These are phyloP conservation scores for Phytophthora vignae DNA, from an alignment of 352 stramenopile species.

Conservation along the genomic window DNA sequence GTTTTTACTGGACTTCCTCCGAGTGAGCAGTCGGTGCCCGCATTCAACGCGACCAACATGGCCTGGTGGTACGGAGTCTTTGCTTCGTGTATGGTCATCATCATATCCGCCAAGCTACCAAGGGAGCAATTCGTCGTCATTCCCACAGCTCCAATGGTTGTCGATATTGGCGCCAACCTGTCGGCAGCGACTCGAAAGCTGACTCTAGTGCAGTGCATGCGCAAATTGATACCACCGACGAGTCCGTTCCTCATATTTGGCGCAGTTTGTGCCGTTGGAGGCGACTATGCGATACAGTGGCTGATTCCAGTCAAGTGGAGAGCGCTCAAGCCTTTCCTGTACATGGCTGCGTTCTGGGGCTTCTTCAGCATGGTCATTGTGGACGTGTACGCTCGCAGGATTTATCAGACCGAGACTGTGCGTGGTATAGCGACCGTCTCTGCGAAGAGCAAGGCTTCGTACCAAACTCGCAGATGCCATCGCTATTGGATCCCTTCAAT, in stretches of 20 bases:
- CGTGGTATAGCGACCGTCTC: slow-evolving; percentile 4
- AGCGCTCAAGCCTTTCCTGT: slow-evolving; percentile 24
- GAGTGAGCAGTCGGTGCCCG: slow-evolving; percentile 2
- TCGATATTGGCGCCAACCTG: not conserved
- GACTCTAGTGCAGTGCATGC: slow-evolving; percentile 6
- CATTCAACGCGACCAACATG: slow-evolving; percentile 12
- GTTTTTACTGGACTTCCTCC: slow-evolving; percentile 12
- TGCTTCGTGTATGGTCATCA: slow-evolving; percentile 11
- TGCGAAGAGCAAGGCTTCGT: not conserved
- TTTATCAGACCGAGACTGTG: slow-evolving; percentile 23
- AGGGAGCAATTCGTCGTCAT: slow-evolving; percentile 6
- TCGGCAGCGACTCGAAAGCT: not conserved
- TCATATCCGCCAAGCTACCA: slow-evolving; percentile 15
- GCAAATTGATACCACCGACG: slow-evolving; percentile 3
- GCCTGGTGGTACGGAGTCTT: slow-evolving; percentile 23
- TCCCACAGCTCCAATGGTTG: not conserved
- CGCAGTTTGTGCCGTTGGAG: not conserved
- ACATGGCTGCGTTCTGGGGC: slow-evolving; percentile 15
- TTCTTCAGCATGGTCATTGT: slow-evolving; percentile 19
- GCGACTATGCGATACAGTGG: slow-evolving; percentile 4
- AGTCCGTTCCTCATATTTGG: slow-evolving; percentile 8
- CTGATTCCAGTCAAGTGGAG: not conserved
- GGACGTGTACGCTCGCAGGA: slow-evolving; percentile 16
- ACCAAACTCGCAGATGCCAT: not conserved
- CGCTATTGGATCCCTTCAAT: slow-evolving; percentile 8